Evolutionary conservation across 208 protist species (phyloP), one percentile per base, ranked within the genome.

Genomic region (Kentomonas sorsogonicus): DNA sequence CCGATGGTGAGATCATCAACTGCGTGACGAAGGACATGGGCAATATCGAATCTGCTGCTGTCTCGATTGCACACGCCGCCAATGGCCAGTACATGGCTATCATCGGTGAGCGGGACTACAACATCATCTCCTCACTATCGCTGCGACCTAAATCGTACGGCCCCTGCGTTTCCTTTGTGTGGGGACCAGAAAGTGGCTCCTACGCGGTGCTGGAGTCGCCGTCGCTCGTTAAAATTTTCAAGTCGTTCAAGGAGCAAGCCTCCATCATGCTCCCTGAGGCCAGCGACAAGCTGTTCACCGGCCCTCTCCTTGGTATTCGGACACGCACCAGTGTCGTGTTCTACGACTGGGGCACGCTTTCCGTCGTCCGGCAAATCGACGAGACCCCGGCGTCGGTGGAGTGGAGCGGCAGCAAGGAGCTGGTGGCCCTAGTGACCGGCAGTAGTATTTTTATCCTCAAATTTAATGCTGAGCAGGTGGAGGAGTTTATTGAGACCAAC

Each of bases 131-230:
- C 23, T 94, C 97, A 1, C 72, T 98, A 3, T 91, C 85, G 0
- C 95, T 95, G 82, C 79, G 97, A 5, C 96, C 96, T 44, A 99
- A 99, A 76, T 81, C 77, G 22, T 99, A 98, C 70, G 98, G 98
- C n/a, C 69, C 77, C 39, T 97, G 91, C 26, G 60, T 97, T 6
- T 95, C 99, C 5, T 98, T 99, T 66, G 92, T 94, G 15, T 99
- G 98, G 98, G 85, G 85, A 7, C 63, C 64, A 15, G 86, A 95
- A 16, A 76, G 60, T 33, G 89, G 87, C 38, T 78, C 83, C 22
- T 99, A 98, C 70, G 97, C 95, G 22, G 82, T 98, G 0, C 79
- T 98, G 39, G 94, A 98, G 55, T 71, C 47, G 18, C 69, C 76
- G 16, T 85, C 72, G 38, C 95, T 81, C 47, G 46, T 99, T 51